Conservation (phyloP, 805 yeast genomes). For the Debaryomyces hansenii region DNA sequence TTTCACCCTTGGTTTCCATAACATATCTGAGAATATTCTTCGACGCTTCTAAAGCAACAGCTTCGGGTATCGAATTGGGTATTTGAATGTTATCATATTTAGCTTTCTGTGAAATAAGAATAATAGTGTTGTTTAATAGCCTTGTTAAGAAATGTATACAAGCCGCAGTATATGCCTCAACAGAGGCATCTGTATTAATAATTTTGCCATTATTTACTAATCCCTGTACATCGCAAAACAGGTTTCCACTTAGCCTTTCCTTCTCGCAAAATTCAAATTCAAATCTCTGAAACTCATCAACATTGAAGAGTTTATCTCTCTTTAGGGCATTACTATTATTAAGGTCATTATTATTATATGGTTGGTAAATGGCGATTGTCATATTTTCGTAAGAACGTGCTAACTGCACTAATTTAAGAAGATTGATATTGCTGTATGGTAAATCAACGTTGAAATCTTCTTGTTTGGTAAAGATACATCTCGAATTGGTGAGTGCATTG, state of each 20-base stretch:
- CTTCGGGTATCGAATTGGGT: constrained; percentile 22
- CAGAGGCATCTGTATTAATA: neutral
- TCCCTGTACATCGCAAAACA: neutral
- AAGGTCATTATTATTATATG: constrained; percentile 17
- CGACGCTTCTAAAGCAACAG: constrained; percentile 21
- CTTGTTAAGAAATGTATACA: constrained; percentile 26
- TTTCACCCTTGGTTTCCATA: constrained; percentile 15
- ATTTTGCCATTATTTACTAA: neutral
- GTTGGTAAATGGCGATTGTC: constrained; percentile 21
- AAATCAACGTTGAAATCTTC: constrained; percentile 35
- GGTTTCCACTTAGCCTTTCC: constrained; percentile 11
- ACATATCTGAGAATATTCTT: constrained; percentile 27
- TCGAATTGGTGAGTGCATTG: constrained; percentile 26
- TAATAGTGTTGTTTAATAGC: constrained; percentile 25
- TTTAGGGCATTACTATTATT: constrained; percentile 9
- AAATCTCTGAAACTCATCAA: constrained; percentile 23
- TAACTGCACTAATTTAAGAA: constrained; percentile 27
- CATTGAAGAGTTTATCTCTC: constrained; percentile 20
- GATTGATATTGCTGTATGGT: constrained; percentile 24
- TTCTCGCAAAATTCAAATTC: constrained; percentile 27
- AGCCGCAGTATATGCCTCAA: constrained; percentile 15
- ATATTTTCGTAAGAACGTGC: constrained; percentile 25
- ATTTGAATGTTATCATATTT: constrained; percentile 22
- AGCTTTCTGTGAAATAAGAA: constrained; percentile 26
- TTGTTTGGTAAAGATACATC: constrained; percentile 26